These are phyloP conservation scores for Emmonsia crescens DNA, from an alignment of 2,329 filamentous ascomycete genomes.

Conservation along the genomic window DNA sequence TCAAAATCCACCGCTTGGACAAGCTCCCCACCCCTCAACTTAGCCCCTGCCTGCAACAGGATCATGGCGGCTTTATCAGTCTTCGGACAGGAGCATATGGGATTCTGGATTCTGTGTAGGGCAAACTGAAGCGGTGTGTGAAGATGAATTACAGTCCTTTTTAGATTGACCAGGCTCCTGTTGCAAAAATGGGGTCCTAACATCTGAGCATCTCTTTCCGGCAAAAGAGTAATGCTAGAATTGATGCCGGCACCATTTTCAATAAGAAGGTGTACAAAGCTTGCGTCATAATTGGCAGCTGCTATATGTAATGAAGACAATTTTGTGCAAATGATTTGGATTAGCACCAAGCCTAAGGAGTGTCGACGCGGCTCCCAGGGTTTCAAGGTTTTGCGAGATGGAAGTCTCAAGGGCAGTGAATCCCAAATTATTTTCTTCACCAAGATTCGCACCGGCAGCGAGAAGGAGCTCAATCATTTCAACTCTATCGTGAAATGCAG, in stretches of 20 bases:
- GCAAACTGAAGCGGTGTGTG: neutral
- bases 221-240: neutral
- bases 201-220: neutral
- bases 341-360: neutral
- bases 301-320: conserved; percentile 5
- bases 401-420: neutral
- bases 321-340: neutral
- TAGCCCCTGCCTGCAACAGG: neutral
- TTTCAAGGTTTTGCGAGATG: neutral
- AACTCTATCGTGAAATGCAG: neutral
- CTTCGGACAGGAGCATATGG: neutral
- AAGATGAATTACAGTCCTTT: neutral
- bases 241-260: neutral
- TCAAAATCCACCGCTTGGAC: neutral
- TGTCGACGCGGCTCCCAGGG: neutral
- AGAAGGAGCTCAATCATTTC: conserved; percentile 1
- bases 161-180: neutral
- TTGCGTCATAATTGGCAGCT: neutral
- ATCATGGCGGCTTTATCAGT: neutral
- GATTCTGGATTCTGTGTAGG: neutral
- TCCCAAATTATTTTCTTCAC: neutral
- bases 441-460: neutral
- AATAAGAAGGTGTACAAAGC: neutral
- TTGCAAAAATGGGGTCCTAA: neutral
- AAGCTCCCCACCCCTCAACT: neutral